A percentile compares a stretch with the other conserved stretches of the same genome.
Evolutionary conservation across 257 asterid genomes (phyloP).

Genomic region (Pogostemon cablin): DNA sequence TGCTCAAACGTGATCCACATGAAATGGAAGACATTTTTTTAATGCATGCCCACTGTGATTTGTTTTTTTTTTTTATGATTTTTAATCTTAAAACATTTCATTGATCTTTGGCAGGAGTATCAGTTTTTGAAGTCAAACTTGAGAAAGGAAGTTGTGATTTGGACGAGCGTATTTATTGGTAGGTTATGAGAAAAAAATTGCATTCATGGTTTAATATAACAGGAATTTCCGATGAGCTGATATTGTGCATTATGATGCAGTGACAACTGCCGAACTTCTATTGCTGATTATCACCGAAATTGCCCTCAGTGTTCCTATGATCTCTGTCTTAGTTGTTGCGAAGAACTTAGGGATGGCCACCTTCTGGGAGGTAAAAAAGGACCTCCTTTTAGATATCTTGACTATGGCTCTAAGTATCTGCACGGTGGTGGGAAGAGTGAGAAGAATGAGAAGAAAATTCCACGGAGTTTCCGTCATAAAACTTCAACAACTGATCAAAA

Average conservation of each 20-base stretch:
- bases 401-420: conserved; percentile 51
- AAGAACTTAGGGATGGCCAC: conserved; percentile 55
- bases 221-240: not conserved
- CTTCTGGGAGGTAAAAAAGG: conserved; percentile 48
- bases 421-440: conserved; percentile 42
- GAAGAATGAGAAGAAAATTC: not conserved
- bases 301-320: conserved; percentile 63
- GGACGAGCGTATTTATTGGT: conserved; percentile 60
- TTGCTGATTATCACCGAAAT: conserved; percentile 61
- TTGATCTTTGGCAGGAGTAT: conserved; percentile 43
- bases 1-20: not conserved
- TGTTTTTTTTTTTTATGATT: conserved; percentile 6
- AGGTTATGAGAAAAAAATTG: conserved; percentile 15
- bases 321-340: conserved; percentile 70
- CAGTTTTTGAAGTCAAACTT: conserved; percentile 41
- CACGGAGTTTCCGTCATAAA: no score
- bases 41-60: not conserved
- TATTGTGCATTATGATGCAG: conserved; percentile 42
- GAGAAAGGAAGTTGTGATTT: conserved; percentile 20
- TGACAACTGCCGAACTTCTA: conserved; percentile 57
- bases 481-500: not conserved
- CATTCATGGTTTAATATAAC: not conserved
- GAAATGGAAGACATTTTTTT: not conserved
- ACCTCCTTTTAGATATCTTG: conserved; percentile 29
- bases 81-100: conserved; percentile 1